Evolutionary conservation across 2,329 filamentous ascomycete genomes (phyloP).

Genomic region (Chaetomium strumarium): DNA sequence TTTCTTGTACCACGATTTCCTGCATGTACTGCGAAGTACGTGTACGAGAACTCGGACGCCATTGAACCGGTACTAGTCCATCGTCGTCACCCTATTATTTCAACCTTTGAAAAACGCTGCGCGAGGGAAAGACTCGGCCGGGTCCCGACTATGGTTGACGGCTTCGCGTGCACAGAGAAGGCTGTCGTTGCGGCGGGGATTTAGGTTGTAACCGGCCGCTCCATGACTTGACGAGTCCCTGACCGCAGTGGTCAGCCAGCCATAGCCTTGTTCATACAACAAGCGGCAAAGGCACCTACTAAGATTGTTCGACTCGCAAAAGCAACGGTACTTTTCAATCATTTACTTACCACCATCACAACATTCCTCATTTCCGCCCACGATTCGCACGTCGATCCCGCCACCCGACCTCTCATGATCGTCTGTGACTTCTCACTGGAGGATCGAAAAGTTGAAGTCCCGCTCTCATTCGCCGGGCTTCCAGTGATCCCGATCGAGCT

Average conservation of each 20-base stretch:
- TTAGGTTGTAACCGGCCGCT: not conserved
- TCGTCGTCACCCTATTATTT: not conserved
- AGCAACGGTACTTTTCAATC: too few species aligned
- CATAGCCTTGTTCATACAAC: not conserved
- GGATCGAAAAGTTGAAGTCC: not conserved
- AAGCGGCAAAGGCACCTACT: not conserved
- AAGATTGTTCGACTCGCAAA: too few species aligned
- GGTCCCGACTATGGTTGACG: not conserved
- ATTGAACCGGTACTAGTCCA: too few species aligned
- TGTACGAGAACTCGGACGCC: too few species aligned
- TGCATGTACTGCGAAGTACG: too few species aligned
- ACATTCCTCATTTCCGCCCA: too few species aligned
- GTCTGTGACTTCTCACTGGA: not conserved
- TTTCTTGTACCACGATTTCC: too few species aligned
- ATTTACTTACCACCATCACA: too few species aligned
- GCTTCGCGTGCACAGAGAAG: not conserved
- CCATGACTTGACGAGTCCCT: not conserved
- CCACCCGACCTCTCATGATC: not conserved
- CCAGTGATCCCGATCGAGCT: not conserved
- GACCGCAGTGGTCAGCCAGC: not conserved
- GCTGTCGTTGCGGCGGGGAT: conserved; percentile 7
- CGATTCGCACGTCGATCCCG: too few species aligned
- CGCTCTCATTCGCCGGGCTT: not conserved
- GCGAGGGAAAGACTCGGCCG: not conserved
- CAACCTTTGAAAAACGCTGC: not conserved